phyloP scores from a whole-genome alignment of 106 monocot species.

The Alisma plantagoaquatica region DNA sequence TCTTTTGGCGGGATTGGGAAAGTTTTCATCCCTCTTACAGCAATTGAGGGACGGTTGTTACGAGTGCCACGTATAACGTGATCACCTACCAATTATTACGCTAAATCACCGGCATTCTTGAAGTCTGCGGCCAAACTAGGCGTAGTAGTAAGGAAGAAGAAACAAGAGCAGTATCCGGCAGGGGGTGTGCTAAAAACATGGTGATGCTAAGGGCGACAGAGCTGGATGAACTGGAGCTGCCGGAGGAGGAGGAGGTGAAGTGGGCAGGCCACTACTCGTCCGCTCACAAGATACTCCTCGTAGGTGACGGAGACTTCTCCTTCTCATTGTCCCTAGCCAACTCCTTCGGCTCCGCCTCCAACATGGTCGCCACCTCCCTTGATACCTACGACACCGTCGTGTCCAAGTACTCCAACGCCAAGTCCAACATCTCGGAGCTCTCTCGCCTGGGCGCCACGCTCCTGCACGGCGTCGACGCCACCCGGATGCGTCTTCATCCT shows the following conservation, averaged over 20 bases:
- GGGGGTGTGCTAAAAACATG: too few species aligned
- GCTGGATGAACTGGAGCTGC: not conserved
- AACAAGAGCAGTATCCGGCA: too few species aligned
- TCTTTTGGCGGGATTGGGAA: too few species aligned
- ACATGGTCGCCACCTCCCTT: conserved; percentile 10
- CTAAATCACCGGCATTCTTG: too few species aligned
- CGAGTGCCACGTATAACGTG: too few species aligned
- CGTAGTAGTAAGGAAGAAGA: too few species aligned
- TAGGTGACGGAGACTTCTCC: conserved; percentile 13
- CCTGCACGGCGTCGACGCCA: not conserved
- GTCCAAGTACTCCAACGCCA: not conserved
- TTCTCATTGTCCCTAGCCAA: conserved; percentile 6
- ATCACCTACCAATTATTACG: too few species aligned
- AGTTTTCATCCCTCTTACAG: too few species aligned
- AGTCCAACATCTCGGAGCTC: not conserved
- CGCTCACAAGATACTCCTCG: conserved; percentile 7
- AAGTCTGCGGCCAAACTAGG: too few species aligned
- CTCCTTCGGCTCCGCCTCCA: conserved; percentile 9
- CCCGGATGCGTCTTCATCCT: not conserved
- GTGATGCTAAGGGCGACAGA: too few species aligned
- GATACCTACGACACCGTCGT: not conserved
- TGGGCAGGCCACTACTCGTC: conserved; percentile 2
- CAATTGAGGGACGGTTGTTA: too few species aligned
- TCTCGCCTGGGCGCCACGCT: not conserved
- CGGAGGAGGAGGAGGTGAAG: conserved; percentile 4